Evolutionary conservation across 768 basidiomycete genomes (phyloP).

Genomic region (Panus rudis): DNA sequence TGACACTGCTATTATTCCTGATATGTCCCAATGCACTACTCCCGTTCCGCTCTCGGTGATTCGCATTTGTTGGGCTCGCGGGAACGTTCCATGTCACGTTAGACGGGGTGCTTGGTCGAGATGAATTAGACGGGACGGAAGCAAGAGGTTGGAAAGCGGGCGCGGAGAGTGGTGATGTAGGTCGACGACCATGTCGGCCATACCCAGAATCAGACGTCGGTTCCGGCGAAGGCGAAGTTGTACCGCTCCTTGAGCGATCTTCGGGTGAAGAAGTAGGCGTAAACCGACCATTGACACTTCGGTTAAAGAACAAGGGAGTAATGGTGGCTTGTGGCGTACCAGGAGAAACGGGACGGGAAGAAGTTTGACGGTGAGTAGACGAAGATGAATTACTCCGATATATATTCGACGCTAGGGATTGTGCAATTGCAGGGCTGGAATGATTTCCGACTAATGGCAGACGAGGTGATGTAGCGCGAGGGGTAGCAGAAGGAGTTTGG

Average conservation of each 20-base stretch:
- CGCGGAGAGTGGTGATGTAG: conserved; percentile 65
- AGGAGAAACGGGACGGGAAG: conserved; percentile 45
- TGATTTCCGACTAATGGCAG: conserved; percentile 27
- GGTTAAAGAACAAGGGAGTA: conserved; percentile 47
- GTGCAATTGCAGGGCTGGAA: conserved; percentile 28
- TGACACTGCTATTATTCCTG: conserved; percentile 24
- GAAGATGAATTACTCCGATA: conserved; percentile 51
- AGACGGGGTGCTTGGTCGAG: conserved; percentile 56
- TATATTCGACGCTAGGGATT: conserved; percentile 30
- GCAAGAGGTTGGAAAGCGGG: conserved; percentile 54
- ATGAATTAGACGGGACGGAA: conserved; percentile 29
- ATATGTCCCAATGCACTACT: conserved; percentile 40
- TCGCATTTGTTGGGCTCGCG: conserved; percentile 24
- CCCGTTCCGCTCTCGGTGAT: conserved; percentile 47
- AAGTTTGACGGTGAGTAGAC: conserved; percentile 34
- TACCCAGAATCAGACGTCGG: conserved; percentile 39
- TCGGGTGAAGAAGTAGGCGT: conserved; percentile 35
- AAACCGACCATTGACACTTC: conserved; percentile 56
- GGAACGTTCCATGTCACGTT: conserved; percentile 64
- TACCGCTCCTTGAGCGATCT: conserved; percentile 11
- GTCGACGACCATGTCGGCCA: conserved; percentile 49
- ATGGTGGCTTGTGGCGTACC: conserved; percentile 23
- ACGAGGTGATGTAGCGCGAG: conserved; percentile 68
- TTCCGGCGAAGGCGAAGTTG: conserved; percentile 14
- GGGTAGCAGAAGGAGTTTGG: conserved; percentile 63